phyloP scores from a whole-genome alignment of 768 basidiomycete species.

The Leccinum barrowsii region DNA sequence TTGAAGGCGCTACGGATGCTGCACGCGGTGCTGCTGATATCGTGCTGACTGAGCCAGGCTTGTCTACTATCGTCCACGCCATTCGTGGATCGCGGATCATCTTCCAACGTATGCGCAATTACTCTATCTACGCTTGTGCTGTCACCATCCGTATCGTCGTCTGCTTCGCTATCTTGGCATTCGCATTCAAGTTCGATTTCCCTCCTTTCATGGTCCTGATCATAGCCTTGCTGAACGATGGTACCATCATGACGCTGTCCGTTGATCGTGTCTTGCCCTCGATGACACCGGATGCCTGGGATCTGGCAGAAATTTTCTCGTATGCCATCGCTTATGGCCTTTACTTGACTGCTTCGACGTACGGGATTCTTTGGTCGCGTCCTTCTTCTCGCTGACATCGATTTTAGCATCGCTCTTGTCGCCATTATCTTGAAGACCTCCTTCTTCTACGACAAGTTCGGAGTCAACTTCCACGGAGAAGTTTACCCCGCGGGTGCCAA shows the following conservation, averaged over 20 bases:
- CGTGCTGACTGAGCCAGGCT: slow-evolving; percentile 95
- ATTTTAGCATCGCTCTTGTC: slow-evolving; percentile 67
- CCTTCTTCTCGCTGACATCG: slow-evolving; percentile 8
- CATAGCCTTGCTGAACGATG: slow-evolving; percentile 95
- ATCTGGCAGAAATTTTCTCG: slow-evolving; percentile 92
- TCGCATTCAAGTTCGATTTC: slow-evolving; percentile 97
- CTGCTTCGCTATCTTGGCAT: slow-evolving; percentile 93
- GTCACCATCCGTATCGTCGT: slow-evolving; percentile 99
- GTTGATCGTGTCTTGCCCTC: slow-evolving; percentile 95
- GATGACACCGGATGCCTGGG: slow-evolving; percentile 92
- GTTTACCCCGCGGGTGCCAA: slow-evolving; percentile 37
- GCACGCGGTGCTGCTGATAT: slow-evolving; percentile 99
- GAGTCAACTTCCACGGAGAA: slow-evolving; percentile 47
- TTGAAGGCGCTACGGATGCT: slow-evolving; percentile 98
- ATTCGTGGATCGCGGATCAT: slow-evolving; percentile 98
- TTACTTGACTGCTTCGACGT: slow-evolving; percentile 92
- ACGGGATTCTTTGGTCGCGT: slow-evolving; percentile 29
- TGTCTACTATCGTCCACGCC: slow-evolving; percentile 98
- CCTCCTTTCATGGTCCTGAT: slow-evolving; percentile 99
- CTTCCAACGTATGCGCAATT: slow-evolving; percentile 99
- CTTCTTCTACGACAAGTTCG: slow-evolving; percentile 89
- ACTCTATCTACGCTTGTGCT: slow-evolving; percentile 94
- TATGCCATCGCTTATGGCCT: slow-evolving; percentile 95
- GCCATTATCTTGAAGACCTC: slow-evolving; percentile 79
- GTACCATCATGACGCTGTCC: slow-evolving; percentile 98